phyloP scores from a whole-genome alignment of 208 protist species.

The Histomonas meleagridis region DNA sequence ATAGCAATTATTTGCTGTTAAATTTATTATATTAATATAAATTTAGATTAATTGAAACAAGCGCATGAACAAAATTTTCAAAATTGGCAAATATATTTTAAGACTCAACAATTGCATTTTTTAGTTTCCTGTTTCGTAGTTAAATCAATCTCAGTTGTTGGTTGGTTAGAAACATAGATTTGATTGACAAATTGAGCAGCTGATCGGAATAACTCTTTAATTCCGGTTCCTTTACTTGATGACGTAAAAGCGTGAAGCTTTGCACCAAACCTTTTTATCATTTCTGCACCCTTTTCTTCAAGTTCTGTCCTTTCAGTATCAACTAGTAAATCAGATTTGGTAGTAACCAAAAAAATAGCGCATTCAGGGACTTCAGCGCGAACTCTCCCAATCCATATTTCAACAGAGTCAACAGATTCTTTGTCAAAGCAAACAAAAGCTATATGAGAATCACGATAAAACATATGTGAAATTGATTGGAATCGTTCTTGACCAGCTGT shows the following conservation, averaged over 20 bases:
- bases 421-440: constrained; percentile 9
- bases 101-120: too few relatives aligned
- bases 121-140: too few relatives aligned
- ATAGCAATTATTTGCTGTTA: too few relatives aligned
- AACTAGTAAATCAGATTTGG: not conserved
- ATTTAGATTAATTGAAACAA: too few relatives aligned
- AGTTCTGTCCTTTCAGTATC: not conserved
- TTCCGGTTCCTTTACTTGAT: not conserved
- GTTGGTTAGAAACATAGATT: too few relatives aligned
- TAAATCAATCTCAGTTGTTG: too few relatives aligned
- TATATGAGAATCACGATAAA: constrained; percentile 29
- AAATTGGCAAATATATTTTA: too few relatives aligned
- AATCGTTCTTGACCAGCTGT: not conserved
- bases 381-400: constrained; percentile 13
- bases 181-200: constrained; percentile 9
- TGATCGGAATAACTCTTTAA: not conserved
- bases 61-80: too few relatives aligned
- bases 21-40: too few relatives aligned
- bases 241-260: not conserved
- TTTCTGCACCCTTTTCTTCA: not conserved
- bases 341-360: constrained; percentile 14
- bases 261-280: not conserved
- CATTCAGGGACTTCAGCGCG: not conserved
- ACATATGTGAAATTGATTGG: not conserved
- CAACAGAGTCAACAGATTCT: not conserved